Evolutionary conservation across 164 flowering plant genomes (phyloP).

Genomic region (Piper longum): DNA sequence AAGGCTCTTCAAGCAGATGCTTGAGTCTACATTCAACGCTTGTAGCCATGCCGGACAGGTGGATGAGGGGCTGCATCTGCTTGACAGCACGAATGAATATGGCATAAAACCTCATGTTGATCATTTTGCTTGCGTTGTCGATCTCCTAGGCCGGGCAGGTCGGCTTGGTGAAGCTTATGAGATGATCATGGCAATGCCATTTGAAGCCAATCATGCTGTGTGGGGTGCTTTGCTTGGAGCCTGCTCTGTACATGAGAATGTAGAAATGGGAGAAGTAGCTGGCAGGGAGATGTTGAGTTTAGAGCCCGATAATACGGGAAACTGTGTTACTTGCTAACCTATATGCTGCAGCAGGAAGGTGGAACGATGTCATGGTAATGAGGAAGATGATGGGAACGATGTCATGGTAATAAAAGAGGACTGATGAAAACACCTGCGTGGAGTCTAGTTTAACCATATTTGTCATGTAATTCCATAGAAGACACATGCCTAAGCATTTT

Average conservation of each 20-base stretch:
- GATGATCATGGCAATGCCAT: slow-evolving; percentile 46
- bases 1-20: slow-evolving; percentile 50
- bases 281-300: slow-evolving; percentile 49
- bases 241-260: slow-evolving; percentile 52
- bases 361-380: slow-evolving; percentile 58
- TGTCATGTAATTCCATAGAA: too few relatives aligned
- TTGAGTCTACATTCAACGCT: slow-evolving; percentile 54
- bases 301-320: slow-evolving; percentile 71
- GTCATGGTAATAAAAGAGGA: slow-evolving; percentile 43
- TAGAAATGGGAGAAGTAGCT: slow-evolving; percentile 59
- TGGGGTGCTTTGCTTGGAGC: slow-evolving; percentile 84
- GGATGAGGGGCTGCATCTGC: slow-evolving; percentile 51
- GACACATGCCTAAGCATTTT: too few relatives aligned
- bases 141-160: slow-evolving; percentile 70
- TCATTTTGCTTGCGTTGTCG: slow-evolving; percentile 65
- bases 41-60: slow-evolving; percentile 68
- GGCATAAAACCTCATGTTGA: slow-evolving; percentile 17
- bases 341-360: slow-evolving; percentile 53
- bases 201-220: slow-evolving; percentile 36
- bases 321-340: slow-evolving; percentile 56
- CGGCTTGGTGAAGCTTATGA: slow-evolving; percentile 48
- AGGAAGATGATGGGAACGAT: slow-evolving; percentile 47
- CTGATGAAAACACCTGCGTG: slow-evolving; percentile 49
- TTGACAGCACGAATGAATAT: slow-evolving; percentile 28
- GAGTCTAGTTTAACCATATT: slow-evolving; percentile 21